phyloP scores from a whole-genome alignment of 768 basidiomycete species.

The Lentinula sp. region DNA sequence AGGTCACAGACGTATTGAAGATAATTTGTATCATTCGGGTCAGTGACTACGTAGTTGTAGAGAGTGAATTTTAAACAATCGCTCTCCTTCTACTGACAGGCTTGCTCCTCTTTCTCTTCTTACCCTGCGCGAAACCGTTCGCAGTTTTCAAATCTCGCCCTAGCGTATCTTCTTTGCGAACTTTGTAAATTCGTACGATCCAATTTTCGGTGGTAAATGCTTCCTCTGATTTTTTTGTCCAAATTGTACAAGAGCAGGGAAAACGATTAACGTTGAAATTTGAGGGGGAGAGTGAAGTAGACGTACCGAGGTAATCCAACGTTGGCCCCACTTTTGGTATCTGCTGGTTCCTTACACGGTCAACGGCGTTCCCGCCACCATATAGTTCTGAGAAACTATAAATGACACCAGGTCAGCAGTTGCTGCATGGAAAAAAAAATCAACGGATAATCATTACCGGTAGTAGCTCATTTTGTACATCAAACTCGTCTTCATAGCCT shows the following conservation, averaged over 20 bases:
- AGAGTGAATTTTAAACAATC: conserved; percentile 13
- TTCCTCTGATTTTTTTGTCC: conserved; percentile 53
- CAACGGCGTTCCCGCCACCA: conserved; percentile 62
- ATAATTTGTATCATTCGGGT: not conserved
- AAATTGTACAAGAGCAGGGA: conserved; percentile 6
- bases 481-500: conserved; percentile 89
- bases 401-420: not conserved
- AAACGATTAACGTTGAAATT: not conserved
- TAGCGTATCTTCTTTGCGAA: conserved; percentile 88
- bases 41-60: not conserved
- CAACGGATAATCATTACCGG: conserved; percentile 38
- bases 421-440: not conserved
- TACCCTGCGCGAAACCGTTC: conserved; percentile 79
- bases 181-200: conserved; percentile 96
- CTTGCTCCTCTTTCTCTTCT: conserved; percentile 82
- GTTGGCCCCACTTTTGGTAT: conserved; percentile 74
- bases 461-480: conserved; percentile 99
- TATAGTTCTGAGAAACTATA: conserved; percentile 82
- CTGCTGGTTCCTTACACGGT: conserved; percentile 86
- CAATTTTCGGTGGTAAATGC: conserved; percentile 99
- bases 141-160: conserved; percentile 88
- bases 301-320: conserved; percentile 82
- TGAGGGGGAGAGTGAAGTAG: not conserved
- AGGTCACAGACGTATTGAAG: not conserved
- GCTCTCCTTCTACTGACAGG: conserved; percentile 57